Percentiles rank a stretch among this genome's conserved stretches.
Conservation (phyloP, 495 filamentous ascomycete species). For the Aspergillus steynii region DNA sequence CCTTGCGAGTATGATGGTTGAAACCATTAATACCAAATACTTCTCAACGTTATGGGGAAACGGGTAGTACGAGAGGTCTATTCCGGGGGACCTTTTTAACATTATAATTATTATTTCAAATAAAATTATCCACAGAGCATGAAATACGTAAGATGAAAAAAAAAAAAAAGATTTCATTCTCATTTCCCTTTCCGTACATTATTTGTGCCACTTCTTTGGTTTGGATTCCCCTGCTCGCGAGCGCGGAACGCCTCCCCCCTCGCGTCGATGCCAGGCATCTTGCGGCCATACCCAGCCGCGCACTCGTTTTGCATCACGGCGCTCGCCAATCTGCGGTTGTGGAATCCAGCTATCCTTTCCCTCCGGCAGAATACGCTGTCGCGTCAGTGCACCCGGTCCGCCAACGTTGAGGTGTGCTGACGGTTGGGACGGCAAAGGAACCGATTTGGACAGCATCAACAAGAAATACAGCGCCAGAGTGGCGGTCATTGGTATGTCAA, state of each 20-base stretch:
- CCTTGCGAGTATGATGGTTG: neutral
- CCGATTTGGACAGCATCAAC: constrained; percentile 81
- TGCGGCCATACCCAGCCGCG: constrained; percentile 85
- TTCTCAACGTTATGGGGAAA: neutral
- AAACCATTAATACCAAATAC: neutral
- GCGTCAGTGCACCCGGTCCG: constrained; percentile 72
- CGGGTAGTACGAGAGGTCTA: neutral
- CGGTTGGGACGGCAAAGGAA: constrained; percentile 63
- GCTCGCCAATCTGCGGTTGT: constrained; percentile 77
- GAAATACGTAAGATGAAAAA: constrained; percentile 8
- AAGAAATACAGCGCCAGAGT: constrained; percentile 71
- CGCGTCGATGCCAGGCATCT: constrained; percentile 62
- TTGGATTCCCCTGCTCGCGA: constrained; percentile 23
- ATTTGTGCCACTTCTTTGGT: constrained; percentile 42
- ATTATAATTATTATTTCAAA: neutral
- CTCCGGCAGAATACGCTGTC: constrained; percentile 64
- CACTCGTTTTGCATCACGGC: constrained; percentile 76
- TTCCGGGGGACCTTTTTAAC: neutral
- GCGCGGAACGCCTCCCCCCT: constrained; percentile 42
- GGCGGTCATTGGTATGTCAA: constrained; percentile 63
- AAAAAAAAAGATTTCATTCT: constrained; percentile 17
- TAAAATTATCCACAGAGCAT: constrained; percentile 2
- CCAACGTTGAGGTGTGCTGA: constrained; percentile 78
- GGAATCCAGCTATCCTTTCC: constrained; percentile 85
- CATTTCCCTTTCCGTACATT: constrained; percentile 7